Conservation (phyloP, 345 rosid species). For the Punica granatum region DNA sequence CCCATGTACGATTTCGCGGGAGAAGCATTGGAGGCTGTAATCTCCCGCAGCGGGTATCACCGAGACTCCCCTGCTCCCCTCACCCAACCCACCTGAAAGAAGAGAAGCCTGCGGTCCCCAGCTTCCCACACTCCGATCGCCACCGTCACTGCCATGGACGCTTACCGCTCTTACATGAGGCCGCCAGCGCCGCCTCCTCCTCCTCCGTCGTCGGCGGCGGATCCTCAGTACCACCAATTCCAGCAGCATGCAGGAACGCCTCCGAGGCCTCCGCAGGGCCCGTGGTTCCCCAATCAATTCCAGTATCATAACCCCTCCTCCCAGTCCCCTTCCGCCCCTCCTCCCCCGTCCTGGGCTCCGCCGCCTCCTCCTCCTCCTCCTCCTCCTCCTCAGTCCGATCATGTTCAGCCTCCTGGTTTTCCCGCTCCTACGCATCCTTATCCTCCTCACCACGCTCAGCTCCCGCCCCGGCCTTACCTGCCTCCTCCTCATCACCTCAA, state of each 20-base stretch:
- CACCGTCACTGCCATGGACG: constrained; percentile 8
- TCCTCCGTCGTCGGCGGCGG: constrained; percentile 16
- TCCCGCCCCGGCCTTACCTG: constrained; percentile 4
- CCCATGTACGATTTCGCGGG: no score
- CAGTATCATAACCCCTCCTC: no score
- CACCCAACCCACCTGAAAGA: neutral
- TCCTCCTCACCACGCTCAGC: constrained; percentile 48
- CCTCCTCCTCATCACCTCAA: constrained; percentile 13
- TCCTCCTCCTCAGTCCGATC: constrained; percentile 13
- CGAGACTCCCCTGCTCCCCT: neutral
- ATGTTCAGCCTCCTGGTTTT: neutral
- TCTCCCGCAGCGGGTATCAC: neutral
- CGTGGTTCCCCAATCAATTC: constrained; percentile 55
- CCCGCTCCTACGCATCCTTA: constrained; percentile 20
- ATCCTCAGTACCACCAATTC: constrained; percentile 18
- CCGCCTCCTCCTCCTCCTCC: constrained; percentile 36
- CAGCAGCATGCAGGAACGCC: constrained; percentile 37
- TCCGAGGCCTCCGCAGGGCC: constrained; percentile 25
- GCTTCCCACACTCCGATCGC: neutral
- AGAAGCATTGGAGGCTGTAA: neutral
- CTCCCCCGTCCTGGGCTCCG: constrained; percentile 50
- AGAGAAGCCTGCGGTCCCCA: neutral
- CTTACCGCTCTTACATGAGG: constrained; percentile 11
- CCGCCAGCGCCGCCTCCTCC: constrained; percentile 15
- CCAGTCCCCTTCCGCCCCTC: constrained; percentile 31